Conservation (phyloP, 1,284 basidiomycete species). For the Microbotryum saponariae region DNA sequence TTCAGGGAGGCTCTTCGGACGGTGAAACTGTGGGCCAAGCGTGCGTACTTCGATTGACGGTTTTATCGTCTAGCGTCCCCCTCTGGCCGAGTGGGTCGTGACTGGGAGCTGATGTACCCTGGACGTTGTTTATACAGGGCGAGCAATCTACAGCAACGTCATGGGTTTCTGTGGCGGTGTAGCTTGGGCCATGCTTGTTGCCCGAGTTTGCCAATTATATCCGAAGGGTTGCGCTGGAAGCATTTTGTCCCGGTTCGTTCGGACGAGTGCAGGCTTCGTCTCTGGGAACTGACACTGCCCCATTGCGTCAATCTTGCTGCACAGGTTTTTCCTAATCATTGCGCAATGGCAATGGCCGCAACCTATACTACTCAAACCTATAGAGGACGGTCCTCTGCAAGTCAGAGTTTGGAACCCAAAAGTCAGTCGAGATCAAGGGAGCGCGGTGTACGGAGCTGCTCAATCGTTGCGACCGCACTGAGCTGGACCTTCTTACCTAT, state of each 20-base stretch:
- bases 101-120: background rate
- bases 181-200: slow-evolving; percentile 96
- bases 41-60: slow-evolving; percentile 49
- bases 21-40: slow-evolving; percentile 96
- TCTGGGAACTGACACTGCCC: background rate
- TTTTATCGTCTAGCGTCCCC: background rate
- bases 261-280: slow-evolving; percentile 6
- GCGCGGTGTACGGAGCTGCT: background rate
- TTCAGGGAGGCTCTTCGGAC: slow-evolving; percentile 91
- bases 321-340: slow-evolving; percentile 31
- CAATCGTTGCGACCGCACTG: background rate
- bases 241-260: slow-evolving; percentile 79
- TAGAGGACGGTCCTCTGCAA: slow-evolving; percentile 87
- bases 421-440: slow-evolving; percentile 45
- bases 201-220: slow-evolving; percentile 96
- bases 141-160: slow-evolving; percentile 97
- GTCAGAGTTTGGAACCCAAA: slow-evolving; percentile 98
- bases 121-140: slow-evolving; percentile 48
- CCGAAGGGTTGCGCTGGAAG: slow-evolving; percentile 89
- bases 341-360: slow-evolving; percentile 71
- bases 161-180: slow-evolving; percentile 97
- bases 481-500: background rate
- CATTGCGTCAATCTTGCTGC: too few species aligned
- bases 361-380: slow-evolving; percentile 90
- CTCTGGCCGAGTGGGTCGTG: background rate